Conservation (phyloP, 2,329 filamentous ascomycete species). For the Rutstroemia sp. region DNA sequence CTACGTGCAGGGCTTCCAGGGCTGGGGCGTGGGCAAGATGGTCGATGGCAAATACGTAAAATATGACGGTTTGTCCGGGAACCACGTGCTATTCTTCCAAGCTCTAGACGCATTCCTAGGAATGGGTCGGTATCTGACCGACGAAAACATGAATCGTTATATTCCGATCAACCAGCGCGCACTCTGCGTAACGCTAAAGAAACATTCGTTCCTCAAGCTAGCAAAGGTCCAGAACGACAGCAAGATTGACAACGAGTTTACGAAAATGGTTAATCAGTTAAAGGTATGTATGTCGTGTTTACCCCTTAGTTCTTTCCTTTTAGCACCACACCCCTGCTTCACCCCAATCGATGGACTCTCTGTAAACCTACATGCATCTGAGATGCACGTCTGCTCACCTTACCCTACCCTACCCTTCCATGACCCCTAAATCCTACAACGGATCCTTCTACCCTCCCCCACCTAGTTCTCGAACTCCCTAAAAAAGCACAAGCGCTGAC, state of each 20-base stretch:
- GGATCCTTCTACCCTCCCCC: background rate
- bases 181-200: background rate
- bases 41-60: background rate
- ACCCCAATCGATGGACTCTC: too few relatives aligned
- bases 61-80: slow-evolving; percentile 4
- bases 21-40: slow-evolving; percentile 1
- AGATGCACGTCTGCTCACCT: too few relatives aligned
- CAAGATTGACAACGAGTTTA: background rate
- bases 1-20: slow-evolving; percentile 6
- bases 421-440: too few relatives aligned
- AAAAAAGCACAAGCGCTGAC: background rate
- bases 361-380: too few relatives aligned
- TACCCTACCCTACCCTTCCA: too few relatives aligned
- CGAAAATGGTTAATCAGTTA: slow-evolving; percentile 1
- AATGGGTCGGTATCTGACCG: background rate
- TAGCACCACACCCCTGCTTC: too few relatives aligned
- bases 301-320: background rate
- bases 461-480: background rate
- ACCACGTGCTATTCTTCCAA: slow-evolving; percentile 5
- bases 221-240: background rate
- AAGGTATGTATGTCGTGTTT: background rate
- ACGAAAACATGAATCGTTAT: background rate
- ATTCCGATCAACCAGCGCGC: background rate
- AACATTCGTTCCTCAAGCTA: background rate
- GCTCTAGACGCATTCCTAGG: slow-evolving; percentile 1